Conservation (phyloP, 2,329 filamentous ascomycete genomes). For the Scopulariopsis brevicaulis region DNA sequence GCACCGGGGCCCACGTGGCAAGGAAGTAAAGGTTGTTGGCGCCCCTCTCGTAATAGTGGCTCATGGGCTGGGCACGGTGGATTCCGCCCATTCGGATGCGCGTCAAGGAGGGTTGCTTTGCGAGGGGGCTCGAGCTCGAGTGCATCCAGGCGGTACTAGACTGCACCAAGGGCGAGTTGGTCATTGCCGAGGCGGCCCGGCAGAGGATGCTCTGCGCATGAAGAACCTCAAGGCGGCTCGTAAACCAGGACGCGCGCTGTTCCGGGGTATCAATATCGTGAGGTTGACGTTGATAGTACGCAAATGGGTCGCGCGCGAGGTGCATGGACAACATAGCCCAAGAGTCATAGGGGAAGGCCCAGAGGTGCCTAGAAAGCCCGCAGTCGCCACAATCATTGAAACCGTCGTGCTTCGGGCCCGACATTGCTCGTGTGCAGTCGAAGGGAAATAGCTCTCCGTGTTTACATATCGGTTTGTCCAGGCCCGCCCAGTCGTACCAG, state of each 20-base stretch:
- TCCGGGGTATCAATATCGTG: conserved; percentile 8
- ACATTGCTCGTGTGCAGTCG: conserved; percentile 34
- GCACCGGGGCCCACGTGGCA: conserved; percentile 11
- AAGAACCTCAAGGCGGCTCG: conserved; percentile 21
- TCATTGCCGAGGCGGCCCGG: conserved; percentile 22
- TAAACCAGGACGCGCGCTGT: conserved; percentile 17
- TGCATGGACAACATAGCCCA: conserved; percentile 28
- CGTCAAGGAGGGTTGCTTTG: conserved; percentile 3
- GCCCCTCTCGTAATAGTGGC: conserved; percentile 23
- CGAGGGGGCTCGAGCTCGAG: conserved; percentile 10
- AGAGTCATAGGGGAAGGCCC: conserved; percentile 30
- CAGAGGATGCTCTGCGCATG: conserved; percentile 18
- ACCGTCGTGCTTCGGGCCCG: conserved; percentile 4
- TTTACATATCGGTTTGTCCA: conserved; percentile 23
- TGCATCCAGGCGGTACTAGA: conserved; percentile 22
- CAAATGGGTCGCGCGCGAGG: conserved; percentile 18
- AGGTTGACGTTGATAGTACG: conserved; percentile 14
- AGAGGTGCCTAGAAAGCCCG: conserved; percentile 30
- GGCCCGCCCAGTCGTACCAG: conserved; percentile 29
- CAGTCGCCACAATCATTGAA: conserved; percentile 21
- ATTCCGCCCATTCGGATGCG: conserved; percentile 28
- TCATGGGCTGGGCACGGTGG: conserved; percentile 27
- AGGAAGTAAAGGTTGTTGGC: conserved; percentile 17
- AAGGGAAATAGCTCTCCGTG: conserved; percentile 24
- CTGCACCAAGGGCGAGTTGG: conserved; percentile 14